These are phyloP conservation scores for Heterococcus sp. DNA, from an alignment of 108 stramenopile genomes.

Conservation along the genomic window DNA sequence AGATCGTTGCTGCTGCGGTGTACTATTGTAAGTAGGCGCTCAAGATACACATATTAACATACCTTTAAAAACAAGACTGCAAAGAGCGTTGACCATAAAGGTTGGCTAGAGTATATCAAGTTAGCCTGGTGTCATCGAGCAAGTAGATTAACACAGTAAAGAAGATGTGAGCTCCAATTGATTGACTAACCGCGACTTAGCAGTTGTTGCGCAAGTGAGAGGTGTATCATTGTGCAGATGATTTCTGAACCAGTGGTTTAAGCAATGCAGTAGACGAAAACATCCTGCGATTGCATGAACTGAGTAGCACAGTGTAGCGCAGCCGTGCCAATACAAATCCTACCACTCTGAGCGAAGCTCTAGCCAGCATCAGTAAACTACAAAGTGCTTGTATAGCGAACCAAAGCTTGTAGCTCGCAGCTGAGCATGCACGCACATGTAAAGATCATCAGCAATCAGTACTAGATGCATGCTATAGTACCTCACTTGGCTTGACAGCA, in stretches of 20 bases:
- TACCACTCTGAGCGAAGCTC: too few species aligned
- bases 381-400: too few species aligned
- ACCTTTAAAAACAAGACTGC: constrained; percentile 33
- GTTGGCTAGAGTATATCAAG: constrained; percentile 39
- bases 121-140: constrained; percentile 18
- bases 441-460: neutral
- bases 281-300: too few species aligned
- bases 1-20: too few species aligned
- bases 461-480: neutral
- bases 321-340: too few species aligned
- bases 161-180: neutral
- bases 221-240: neutral
- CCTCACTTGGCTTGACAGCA: constrained; percentile 37
- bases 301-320: too few species aligned
- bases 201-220: neutral
- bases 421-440: neutral
- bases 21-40: too few species aligned
- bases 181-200: neutral
- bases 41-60: neutral
- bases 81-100: constrained; percentile 34
- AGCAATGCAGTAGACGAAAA: too few species aligned
- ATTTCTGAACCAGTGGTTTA: neutral
- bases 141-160: neutral
- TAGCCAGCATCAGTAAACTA: too few species aligned
- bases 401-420: too few species aligned